These are phyloP conservation scores for Xylaria digitata DNA, from an alignment of 2,329 filamentous ascomycete genomes.

Conservation along the genomic window DNA sequence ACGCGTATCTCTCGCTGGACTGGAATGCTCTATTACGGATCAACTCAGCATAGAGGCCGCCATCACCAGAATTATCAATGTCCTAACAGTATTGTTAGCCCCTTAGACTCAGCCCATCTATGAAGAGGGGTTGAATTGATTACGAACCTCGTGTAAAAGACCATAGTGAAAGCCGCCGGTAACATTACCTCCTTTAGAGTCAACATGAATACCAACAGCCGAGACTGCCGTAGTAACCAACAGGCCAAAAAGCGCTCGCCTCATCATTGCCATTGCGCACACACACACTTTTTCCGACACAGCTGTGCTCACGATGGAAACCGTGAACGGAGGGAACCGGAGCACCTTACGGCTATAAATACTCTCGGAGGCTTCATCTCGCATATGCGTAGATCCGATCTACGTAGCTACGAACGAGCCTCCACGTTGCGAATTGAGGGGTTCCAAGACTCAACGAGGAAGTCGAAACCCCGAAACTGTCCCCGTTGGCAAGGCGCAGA, in stretches of 20 bases:
- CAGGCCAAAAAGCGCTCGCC: slow-evolving; percentile 37
- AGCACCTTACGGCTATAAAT: slow-evolving; percentile 20
- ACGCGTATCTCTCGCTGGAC: slow-evolving; percentile 56
- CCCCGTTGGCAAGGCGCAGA: not conserved
- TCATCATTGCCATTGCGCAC: slow-evolving; percentile 41
- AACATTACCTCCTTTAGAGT: slow-evolving; percentile 54
- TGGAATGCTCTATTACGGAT: slow-evolving; percentile 79
- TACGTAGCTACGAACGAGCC: not conserved
- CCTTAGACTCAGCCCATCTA: not conserved
- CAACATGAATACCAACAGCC: slow-evolving; percentile 54
- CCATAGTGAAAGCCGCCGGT: slow-evolving; percentile 60
- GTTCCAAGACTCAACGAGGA: not conserved
- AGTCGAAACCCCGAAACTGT: not conserved
- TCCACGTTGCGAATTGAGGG: slow-evolving; percentile 7
- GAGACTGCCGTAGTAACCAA: slow-evolving; percentile 41
- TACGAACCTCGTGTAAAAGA: slow-evolving; percentile 57
- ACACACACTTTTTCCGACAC: not conserved
- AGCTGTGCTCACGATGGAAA: not conserved
- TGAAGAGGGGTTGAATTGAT: not conserved
- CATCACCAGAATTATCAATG: slow-evolving; percentile 76
- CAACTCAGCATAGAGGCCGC: slow-evolving; percentile 78
- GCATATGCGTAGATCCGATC: slow-evolving; percentile 1
- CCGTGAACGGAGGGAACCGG: not conserved
- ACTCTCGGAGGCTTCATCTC: slow-evolving; percentile 6
- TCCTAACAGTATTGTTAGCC: slow-evolving; percentile 56